Conservation (phyloP, 176 grass and related monocot genomes). For the Carex pumila region DNA sequence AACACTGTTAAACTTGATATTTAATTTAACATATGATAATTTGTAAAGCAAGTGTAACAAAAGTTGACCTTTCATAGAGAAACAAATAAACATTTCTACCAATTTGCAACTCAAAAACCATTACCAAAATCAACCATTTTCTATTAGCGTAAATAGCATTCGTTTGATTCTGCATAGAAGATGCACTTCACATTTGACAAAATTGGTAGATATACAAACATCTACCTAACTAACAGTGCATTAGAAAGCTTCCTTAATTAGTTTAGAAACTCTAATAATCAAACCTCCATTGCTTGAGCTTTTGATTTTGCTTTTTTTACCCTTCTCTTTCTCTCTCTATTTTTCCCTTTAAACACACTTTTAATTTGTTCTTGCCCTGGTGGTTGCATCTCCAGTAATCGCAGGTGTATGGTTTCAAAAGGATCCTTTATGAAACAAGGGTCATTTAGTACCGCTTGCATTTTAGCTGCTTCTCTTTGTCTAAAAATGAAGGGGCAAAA, state of each 20-base stretch:
- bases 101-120: background rate
- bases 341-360: background rate
- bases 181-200: background rate
- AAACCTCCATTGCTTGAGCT: constrained; percentile 9
- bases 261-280: background rate
- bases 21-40: background rate
- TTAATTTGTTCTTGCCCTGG: background rate
- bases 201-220: background rate
- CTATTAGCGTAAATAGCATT: background rate
- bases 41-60: background rate
- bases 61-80: background rate
- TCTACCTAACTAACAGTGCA: background rate
- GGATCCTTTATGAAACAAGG: constrained; percentile 15
- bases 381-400: background rate
- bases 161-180: background rate
- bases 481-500: background rate
- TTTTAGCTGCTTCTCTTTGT: constrained; percentile 19
- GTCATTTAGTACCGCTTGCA: constrained; percentile 17
- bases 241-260: background rate
- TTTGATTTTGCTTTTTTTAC: constrained; percentile 5
- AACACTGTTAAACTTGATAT: background rate
- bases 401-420: constrained; percentile 10
- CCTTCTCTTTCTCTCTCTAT: background rate
- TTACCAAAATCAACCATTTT: background rate
- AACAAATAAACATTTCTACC: background rate